Conservation (phyloP, 345 rosid genomes). For the Eucalyptus sp. region DNA sequence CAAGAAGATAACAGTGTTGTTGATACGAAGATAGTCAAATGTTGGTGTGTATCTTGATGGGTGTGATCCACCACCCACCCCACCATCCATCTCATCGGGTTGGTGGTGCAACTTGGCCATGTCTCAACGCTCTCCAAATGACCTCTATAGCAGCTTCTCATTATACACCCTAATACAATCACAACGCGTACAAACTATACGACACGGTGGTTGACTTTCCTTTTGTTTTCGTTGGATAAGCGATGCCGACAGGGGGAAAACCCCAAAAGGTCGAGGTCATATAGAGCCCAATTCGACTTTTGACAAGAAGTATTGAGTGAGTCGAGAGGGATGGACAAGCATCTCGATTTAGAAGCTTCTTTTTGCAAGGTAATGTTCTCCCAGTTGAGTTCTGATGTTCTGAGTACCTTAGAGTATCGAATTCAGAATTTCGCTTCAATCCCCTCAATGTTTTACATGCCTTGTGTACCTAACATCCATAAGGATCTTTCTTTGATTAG, state of each 20-base stretch:
- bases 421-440: background rate
- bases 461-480: background rate
- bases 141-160: background rate
- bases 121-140: background rate
- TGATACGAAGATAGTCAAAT: background rate
- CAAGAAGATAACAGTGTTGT: background rate
- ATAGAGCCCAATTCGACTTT: background rate
- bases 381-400: background rate
- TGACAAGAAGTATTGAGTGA: background rate
- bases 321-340: background rate
- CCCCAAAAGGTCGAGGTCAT: background rate
- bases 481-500: background rate
- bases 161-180: background rate
- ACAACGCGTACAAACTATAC: background rate
- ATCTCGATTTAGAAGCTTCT: background rate
- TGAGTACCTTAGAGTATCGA: background rate
- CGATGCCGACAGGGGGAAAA: background rate
- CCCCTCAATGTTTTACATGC: background rate
- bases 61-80: background rate
- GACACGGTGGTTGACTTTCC: background rate
- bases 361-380: background rate
- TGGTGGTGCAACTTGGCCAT: background rate
- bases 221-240: background rate
- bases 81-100: background rate
- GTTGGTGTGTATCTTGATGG: background rate